Evolutionary conservation across 495 filamentous ascomycete species (phyloP).

Genomic region (Xylaria nigripes): DNA sequence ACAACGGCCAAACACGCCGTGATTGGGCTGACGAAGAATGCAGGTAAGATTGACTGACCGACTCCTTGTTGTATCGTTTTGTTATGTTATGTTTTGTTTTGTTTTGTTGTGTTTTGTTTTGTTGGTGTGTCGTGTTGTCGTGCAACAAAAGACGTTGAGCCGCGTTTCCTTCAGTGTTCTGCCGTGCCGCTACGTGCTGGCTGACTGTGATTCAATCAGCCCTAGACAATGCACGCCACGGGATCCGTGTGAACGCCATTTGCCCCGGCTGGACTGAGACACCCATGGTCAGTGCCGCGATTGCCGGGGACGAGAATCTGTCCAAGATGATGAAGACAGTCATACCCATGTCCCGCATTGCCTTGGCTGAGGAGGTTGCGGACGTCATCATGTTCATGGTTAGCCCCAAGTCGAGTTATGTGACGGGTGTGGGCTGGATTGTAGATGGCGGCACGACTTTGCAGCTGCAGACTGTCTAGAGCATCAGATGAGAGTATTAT

Average conservation of each 20-base stretch:
- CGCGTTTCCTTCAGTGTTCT: no score
- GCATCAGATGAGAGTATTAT: no score
- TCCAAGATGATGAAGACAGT: slow-evolving; percentile 15
- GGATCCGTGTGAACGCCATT: slow-evolving; percentile 38
- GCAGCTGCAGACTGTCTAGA: neutral
- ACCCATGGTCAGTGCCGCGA: slow-evolving; percentile 28
- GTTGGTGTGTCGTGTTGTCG: no score
- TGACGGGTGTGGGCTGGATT: slow-evolving; percentile 22
- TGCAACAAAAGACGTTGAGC: no score
- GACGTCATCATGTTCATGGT: slow-evolving; percentile 36
- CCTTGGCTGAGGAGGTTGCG: slow-evolving; percentile 33
- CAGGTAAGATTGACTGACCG: no score
- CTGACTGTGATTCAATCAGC: slow-evolving; percentile 12
- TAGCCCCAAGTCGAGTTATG: slow-evolving; percentile 32
- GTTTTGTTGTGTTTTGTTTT: neutral
- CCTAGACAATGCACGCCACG: slow-evolving; percentile 23
- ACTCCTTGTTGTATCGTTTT: no score
- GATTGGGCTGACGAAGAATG: slow-evolving; percentile 39
- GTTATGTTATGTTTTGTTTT: neutral
- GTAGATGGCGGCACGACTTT: slow-evolving; percentile 15
- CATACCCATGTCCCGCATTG: slow-evolving; percentile 29
- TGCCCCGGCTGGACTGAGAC: slow-evolving; percentile 37
- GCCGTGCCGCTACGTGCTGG: neutral
- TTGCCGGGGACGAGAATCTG: slow-evolving; percentile 11
- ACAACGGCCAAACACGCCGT: slow-evolving; percentile 42